These are phyloP conservation scores for Fragaria ananassa DNA, from an alignment of 306 rosid genomes.

Conservation along the genomic window DNA sequence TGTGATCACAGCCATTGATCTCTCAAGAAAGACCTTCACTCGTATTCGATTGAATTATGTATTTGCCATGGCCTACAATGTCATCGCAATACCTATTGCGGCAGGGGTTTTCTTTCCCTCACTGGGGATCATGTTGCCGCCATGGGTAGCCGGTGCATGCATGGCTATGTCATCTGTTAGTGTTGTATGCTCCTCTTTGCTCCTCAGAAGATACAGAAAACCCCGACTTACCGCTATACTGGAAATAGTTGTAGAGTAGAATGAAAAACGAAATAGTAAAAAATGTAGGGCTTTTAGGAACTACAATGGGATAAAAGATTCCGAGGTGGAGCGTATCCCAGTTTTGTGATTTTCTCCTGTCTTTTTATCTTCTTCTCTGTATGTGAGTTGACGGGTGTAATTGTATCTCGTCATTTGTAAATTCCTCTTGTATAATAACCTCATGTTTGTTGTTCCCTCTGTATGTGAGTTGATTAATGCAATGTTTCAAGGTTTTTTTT, in stretches of 20 bases:
- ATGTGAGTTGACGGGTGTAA: slow-evolving; percentile 31
- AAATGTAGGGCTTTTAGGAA: slow-evolving; percentile 24
- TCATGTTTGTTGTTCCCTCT: background rate
- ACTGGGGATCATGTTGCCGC: slow-evolving; percentile 70
- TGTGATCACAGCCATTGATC: slow-evolving; percentile 94
- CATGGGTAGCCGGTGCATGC: slow-evolving; percentile 99
- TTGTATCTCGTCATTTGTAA: slow-evolving; percentile 47
- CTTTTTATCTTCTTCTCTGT: background rate
- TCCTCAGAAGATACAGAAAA: slow-evolving; percentile 74
- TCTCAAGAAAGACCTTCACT: slow-evolving; percentile 78
- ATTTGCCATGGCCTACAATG: slow-evolving; percentile 89
- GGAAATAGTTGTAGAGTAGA: slow-evolving; percentile 82
- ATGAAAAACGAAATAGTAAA: slow-evolving; percentile 5
- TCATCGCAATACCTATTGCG: slow-evolving; percentile 81
- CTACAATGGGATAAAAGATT: slow-evolving; percentile 27
- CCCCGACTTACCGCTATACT: slow-evolving; percentile 77
- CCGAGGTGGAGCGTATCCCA: slow-evolving; percentile 22
- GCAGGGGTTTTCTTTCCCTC: slow-evolving; percentile 82
- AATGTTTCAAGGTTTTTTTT: too few species aligned
- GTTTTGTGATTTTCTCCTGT: slow-evolving; percentile 31
- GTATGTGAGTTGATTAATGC: too few species aligned
- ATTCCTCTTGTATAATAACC: slow-evolving; percentile 28
- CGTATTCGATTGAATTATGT: slow-evolving; percentile 78
- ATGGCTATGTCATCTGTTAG: slow-evolving; percentile 95
- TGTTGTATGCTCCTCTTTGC: slow-evolving; percentile 90